Percentiles rank a stretch among this genome's conserved stretches.
phyloP scores from a whole-genome alignment of 2,329 filamentous ascomycete species.

The Torrubiellomyces zombiae region DNA sequence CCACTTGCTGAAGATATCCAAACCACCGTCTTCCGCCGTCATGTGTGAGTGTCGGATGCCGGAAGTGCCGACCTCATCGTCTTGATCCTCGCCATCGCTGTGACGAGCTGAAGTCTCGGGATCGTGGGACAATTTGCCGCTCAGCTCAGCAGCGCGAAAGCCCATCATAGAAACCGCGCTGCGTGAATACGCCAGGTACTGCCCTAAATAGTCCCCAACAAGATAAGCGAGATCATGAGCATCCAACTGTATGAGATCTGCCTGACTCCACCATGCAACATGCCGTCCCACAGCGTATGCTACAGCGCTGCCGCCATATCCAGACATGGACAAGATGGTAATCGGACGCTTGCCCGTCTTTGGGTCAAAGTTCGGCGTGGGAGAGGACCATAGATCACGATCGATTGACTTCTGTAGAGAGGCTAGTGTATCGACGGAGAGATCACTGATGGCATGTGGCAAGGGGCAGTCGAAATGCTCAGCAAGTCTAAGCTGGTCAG shows the following conservation, averaged over 20 bases:
- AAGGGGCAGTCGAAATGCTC: slow-evolving; percentile 16
- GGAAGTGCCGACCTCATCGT: slow-evolving; percentile 15
- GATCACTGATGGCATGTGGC: slow-evolving; percentile 17
- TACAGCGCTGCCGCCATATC: slow-evolving; percentile 21
- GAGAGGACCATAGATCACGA: slow-evolving; percentile 12
- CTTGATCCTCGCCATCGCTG: slow-evolving; percentile 17
- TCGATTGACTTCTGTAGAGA: slow-evolving; percentile 12
- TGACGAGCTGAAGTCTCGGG: slow-evolving; percentile 18
- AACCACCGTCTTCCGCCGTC: slow-evolving; percentile 21
- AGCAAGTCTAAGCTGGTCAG: slow-evolving; percentile 13
- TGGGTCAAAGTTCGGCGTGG: slow-evolving; percentile 14
- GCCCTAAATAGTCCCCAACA: slow-evolving; percentile 52
- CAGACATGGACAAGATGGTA: slow-evolving; percentile 19
- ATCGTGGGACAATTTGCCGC: slow-evolving; percentile 33
- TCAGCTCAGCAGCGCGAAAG: slow-evolving; percentile 37
- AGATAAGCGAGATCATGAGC: slow-evolving; percentile 55
- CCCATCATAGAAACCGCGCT: slow-evolving; percentile 36
- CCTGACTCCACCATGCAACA: slow-evolving; percentile 41
- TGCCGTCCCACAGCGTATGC: slow-evolving; percentile 39
- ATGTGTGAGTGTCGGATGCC: slow-evolving; percentile 12
- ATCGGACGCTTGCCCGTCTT: slow-evolving; percentile 20
- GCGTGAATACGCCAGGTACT: slow-evolving; percentile 31
- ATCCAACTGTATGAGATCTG: slow-evolving; percentile 52
- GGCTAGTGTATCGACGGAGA: slow-evolving; percentile 17
- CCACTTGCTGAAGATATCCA: slow-evolving; percentile 30